A percentile compares a stretch with the other conserved stretches of the same genome.
Conservation (phyloP, 495 filamentous ascomycete genomes). For the Lophium mytilinum region DNA sequence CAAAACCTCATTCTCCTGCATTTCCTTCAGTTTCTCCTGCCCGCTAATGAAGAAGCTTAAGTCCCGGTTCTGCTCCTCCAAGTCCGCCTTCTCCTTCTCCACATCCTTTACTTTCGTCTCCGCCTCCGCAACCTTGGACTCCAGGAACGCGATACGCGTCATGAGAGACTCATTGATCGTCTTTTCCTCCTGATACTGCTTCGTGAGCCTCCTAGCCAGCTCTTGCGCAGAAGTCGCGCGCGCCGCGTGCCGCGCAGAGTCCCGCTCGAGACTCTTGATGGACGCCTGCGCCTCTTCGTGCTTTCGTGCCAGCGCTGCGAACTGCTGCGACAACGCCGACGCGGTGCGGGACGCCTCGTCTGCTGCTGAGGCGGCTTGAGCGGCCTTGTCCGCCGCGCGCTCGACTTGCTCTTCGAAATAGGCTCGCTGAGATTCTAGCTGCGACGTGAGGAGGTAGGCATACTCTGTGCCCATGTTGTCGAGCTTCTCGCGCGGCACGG, state of each 20-base stretch:
- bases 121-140: constrained; percentile 29
- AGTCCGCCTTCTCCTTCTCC: constrained; percentile 51
- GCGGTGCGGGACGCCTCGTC: constrained; percentile 52
- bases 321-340: constrained; percentile 40
- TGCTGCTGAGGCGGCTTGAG: constrained; percentile 59
- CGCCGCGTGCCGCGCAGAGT: constrained; percentile 56
- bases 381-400: constrained; percentile 85
- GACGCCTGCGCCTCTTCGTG: constrained; percentile 48
- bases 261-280: constrained; percentile 59
- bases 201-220: constrained; percentile 66
- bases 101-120: constrained; percentile 46
- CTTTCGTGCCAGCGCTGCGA: constrained; percentile 48
- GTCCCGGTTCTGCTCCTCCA: constrained; percentile 84
- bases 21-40: constrained; percentile 68
- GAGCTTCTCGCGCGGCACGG: constrained; percentile 81
- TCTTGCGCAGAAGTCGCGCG: constrained; percentile 62
- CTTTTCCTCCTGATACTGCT: constrained; percentile 81
- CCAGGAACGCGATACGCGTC: constrained; percentile 62
- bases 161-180: constrained; percentile 70
- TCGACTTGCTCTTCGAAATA: constrained; percentile 94
- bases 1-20: constrained; percentile 54
- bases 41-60: constrained; percentile 81
- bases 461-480: constrained; percentile 91
- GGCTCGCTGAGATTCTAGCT: constrained; percentile 82
- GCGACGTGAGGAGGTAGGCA: constrained; percentile 81